A percentile compares a stretch with the other conserved stretches of the same genome.
phyloP scores from a whole-genome alignment of 495 filamentous ascomycete genomes.

The Penicillium bialowiezense region DNA sequence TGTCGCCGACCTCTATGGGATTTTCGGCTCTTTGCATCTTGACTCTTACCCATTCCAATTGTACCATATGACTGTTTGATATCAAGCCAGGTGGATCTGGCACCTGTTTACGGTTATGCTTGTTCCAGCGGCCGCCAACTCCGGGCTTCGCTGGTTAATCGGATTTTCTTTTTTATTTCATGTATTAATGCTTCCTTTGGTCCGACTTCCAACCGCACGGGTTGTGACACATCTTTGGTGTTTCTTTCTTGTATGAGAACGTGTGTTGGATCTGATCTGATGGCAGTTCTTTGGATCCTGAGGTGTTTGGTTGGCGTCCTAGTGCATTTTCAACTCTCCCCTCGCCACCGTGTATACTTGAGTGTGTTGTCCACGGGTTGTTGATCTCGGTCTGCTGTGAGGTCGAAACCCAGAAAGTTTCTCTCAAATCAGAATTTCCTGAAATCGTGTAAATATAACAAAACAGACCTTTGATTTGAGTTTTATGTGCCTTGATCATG shows the following conservation, averaged over 20 bases:
- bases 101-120: slow-evolving; percentile 29
- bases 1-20: slow-evolving; percentile 4
- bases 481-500: too few species aligned
- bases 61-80: slow-evolving; percentile 44
- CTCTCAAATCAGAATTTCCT: neutral
- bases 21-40: slow-evolving; percentile 8
- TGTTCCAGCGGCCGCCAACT: slow-evolving; percentile 28
- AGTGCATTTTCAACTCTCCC: slow-evolving; percentile 36
- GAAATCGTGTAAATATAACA: slow-evolving; percentile 7
- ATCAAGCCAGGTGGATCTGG: slow-evolving; percentile 39
- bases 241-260: slow-evolving; percentile 15
- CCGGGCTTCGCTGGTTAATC: slow-evolving; percentile 19
- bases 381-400: slow-evolving; percentile 2
- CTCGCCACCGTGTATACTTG: slow-evolving; percentile 21
- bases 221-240: slow-evolving; percentile 6
- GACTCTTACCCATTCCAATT: slow-evolving; percentile 21
- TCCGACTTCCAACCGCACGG: slow-evolving; percentile 13
- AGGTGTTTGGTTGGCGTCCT: slow-evolving; percentile 33
- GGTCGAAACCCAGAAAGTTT: neutral
- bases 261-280: slow-evolving; percentile 20
- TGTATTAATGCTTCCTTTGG: slow-evolving; percentile 29
- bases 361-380: neutral
- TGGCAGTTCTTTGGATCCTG: slow-evolving; percentile 21
- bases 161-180: slow-evolving; percentile 17
- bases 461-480: neutral